Evolutionary conservation across 164 flowering plant genomes (phyloP).

Genomic region (Magnolia officinalis): DNA sequence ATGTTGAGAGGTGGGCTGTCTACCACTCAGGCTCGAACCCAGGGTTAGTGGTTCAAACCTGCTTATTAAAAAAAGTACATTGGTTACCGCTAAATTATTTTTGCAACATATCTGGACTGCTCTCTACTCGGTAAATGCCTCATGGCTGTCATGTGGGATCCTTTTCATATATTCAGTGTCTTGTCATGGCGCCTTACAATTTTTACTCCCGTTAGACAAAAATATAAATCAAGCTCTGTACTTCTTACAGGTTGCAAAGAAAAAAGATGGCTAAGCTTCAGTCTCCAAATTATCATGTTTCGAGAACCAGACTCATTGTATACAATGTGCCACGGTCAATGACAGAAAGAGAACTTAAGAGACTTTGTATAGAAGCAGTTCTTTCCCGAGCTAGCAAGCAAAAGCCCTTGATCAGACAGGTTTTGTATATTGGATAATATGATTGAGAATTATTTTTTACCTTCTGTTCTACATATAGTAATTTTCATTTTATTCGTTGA

Average conservation of each 20-base stretch:
- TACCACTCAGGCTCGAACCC: no score
- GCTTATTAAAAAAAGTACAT: no score
- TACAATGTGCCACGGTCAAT: constrained; percentile 86
- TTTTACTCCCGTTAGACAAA: not conserved
- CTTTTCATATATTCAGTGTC: not conserved
- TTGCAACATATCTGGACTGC: not conserved
- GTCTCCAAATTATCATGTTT: constrained; percentile 88
- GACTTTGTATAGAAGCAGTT: constrained; percentile 72
- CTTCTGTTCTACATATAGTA: not conserved
- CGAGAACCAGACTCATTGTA: constrained; percentile 78
- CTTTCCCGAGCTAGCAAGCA: constrained; percentile 84
- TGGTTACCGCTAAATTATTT: not conserved
- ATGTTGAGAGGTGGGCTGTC: no score
- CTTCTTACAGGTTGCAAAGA: constrained; percentile 60
- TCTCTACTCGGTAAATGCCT: not conserved
- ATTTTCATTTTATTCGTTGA: not conserved
- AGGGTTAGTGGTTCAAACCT: no score
- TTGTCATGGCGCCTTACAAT: not conserved
- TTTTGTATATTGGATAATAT: constrained; percentile 18
- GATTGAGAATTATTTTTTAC: not conserved
- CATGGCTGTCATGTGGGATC: not conserved
- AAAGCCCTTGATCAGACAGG: constrained; percentile 84
- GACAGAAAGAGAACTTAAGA: constrained; percentile 61
- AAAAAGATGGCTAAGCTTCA: constrained; percentile 61
- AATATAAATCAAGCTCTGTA: not conserved